These are phyloP conservation scores for Podaxis carcinomalis DNA, from an alignment of 768 basidiomycete species.

Conservation along the genomic window DNA sequence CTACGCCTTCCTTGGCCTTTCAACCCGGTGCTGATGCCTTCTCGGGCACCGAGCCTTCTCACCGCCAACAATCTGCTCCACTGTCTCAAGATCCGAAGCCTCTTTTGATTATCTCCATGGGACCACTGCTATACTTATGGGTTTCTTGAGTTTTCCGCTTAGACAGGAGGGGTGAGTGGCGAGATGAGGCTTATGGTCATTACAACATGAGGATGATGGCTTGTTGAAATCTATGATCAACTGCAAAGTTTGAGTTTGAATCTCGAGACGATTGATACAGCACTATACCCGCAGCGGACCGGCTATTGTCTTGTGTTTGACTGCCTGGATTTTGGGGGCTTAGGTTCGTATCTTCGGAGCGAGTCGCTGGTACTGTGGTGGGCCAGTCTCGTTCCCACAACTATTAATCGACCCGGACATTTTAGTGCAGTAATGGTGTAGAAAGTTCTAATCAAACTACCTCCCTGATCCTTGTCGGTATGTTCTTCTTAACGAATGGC, in stretches of 20 bases:
- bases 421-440: neutral
- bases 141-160: neutral
- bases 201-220: constrained; percentile 24
- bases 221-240: constrained; percentile 4
- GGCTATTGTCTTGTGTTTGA: neutral
- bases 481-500: neutral
- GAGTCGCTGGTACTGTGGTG: neutral
- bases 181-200: constrained; percentile 21
- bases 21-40: neutral
- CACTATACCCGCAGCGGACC: neutral
- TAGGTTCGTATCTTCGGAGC: too few species aligned
- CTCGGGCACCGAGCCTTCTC: neutral
- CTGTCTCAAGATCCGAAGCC: neutral
- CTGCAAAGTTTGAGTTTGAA: neutral
- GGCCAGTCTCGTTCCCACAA: neutral
- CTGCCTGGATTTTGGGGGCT: too few species aligned
- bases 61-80: neutral
- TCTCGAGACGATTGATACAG: neutral
- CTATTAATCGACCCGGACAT: neutral
- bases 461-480: neutral
- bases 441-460: neutral
- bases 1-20: neutral
- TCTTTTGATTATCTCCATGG: neutral
- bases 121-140: neutral
- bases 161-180: neutral